Base-by-base conservation (phyloP, 83 land plant genomes). In the Picea abies region DNA sequence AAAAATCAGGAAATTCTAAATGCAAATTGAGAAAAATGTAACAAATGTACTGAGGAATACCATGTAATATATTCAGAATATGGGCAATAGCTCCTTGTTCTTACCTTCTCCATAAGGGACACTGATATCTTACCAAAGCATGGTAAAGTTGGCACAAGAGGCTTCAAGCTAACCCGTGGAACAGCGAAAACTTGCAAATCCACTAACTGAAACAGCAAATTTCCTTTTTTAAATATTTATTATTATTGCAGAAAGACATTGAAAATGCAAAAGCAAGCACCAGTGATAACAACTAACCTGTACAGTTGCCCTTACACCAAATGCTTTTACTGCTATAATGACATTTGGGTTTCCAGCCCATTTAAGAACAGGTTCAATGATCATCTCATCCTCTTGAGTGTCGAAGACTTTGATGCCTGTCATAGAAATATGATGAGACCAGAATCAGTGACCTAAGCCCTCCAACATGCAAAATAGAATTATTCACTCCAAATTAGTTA, bases 41-140 rank as follows among this genome's bases (percentile, higher is more conserved):
- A 10, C 75, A 19, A 37, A 69, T 6, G 22, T 70, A n/a, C 16
- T 17, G 6, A 37, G 47, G 49, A 70, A 70, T 44, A 70, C 17
- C 10, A 70, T 32, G 17, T 35, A 70, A 41, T 25, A 25, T 37
- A 37, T 70, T 9, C 19, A 37, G 75, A 7, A 35, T 17, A 70
- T 78, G 20, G 80, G 22, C n/a, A 23, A 12, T 78, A 70, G 75
- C 17, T 78, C 80, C 19, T 60, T 19, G 6, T 58, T 76, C 77
- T 66, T 77, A 93, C 95, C 95, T 93, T 91, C 12, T 93, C 93
- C 90, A 91, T 89, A 81, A 93, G 70, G 32, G 95, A 91, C 14
- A 91, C 82, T 73, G 73, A 72, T 20, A 93, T 78, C 77, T 87
- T 91, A 14, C 86, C 84, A 80, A 93, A 93, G 77, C 95, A 93